Evolutionary conservation across 306 rosid genomes (phyloP), one percentile per base, ranked within the genome.

Genomic region (Mucuna pruriens): DNA sequence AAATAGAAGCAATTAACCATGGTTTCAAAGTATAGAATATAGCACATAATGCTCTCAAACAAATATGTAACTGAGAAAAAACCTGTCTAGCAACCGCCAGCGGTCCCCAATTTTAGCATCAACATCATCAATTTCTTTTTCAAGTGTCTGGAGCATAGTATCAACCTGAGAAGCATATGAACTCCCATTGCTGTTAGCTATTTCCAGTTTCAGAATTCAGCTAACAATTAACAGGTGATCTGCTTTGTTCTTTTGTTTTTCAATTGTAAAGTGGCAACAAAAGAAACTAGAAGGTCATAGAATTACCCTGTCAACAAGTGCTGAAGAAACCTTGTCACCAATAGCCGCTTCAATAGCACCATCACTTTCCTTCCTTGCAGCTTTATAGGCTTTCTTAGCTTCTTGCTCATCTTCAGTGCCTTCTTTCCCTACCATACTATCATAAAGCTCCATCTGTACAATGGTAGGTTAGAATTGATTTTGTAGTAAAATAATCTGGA

Each of bases 21-120:
- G 31, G 22, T 61, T 9, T 39, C 71, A 11, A 13, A 75, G 40
- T 9, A 31, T 16, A 48, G 20, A 74, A 54, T 31, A 39, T 20
- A 55, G 51, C 61, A 64, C 12, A 67, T n/a, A 64, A 64, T 33
- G 16, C 23, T 72, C 45, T 31, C 60, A 63, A 71, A 26, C 69
- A 62, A 71, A 62, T 33, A 79, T 54, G 62, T 29, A 82, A 75
- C 58, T 26, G 67, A 6, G 57, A 61, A 19, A 22, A 74, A 72
- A 91, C 98, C 91, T 94, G 90, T 94, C 97, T 15, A 94, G 90
- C 66, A 94, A 76, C 55, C 62, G 88, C 92, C 90, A 94, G 6
- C 91, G 87, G 71, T 94, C 93, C 26, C 98, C 97, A 75, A 94
- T 94, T 85, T 91, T 83, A 10, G 94, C 95, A 90, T 94, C 98